Conservation (phyloP, 2,329 filamentous ascomycete genomes). For the Aspergillus viridinutans region DNA sequence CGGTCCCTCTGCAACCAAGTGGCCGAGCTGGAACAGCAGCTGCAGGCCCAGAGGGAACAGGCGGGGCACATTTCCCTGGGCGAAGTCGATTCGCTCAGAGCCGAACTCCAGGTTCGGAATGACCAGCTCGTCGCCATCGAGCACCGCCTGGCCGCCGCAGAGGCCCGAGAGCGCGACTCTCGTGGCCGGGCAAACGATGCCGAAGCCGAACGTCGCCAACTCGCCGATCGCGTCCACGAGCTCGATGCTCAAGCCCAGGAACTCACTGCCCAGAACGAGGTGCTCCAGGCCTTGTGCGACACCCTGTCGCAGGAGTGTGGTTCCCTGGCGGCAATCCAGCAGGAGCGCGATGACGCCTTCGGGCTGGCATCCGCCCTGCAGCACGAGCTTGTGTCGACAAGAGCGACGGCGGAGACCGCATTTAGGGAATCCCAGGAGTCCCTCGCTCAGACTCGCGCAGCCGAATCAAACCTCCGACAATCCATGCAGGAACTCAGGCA, state of each 20-base stretch:
- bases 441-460: neutral
- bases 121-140: slow-evolving; percentile 3
- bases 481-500: slow-evolving; percentile 4
- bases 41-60: slow-evolving; percentile 1
- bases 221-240: neutral
- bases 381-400: neutral
- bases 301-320: neutral
- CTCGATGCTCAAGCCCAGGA: slow-evolving; percentile 1
- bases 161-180: neutral
- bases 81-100: slow-evolving; percentile 6
- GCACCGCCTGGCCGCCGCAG: slow-evolving; percentile 3
- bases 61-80: neutral
- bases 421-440: slow-evolving; percentile 5
- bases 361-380: neutral
- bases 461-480: slow-evolving; percentile 1
- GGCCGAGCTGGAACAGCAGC: slow-evolving; percentile 7
- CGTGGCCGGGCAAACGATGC: neutral
- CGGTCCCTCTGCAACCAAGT: slow-evolving; percentile 3
- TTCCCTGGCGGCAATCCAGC: neutral
- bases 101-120: slow-evolving; percentile 2
- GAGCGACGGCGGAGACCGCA: neutral
- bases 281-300: neutral
- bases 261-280: neutral
- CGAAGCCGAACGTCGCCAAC: slow-evolving; percentile 1
- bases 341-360: slow-evolving; percentile 5